Evolutionary conservation across 352 stramenopile genomes (phyloP), one percentile per base, ranked within the genome.

Genomic region (Pythium chondricola): DNA sequence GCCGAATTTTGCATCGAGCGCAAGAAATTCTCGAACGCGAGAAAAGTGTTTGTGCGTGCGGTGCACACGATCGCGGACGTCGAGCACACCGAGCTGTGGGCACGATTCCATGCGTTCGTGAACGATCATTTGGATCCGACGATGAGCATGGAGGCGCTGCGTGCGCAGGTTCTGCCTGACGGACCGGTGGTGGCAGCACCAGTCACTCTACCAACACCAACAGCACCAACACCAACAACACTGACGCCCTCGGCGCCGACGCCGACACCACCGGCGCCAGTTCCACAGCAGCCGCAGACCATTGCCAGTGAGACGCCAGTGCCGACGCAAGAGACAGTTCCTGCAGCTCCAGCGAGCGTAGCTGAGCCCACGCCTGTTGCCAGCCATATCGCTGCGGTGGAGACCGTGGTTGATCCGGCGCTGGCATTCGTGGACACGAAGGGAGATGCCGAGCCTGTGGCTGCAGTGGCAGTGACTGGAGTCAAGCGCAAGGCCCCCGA

Each of bases 21-120:
- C 41, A 75, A 78, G 43, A 88, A 88, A 48, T 75, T 79, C 31
- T 83, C 74, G 6, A 90, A 88, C 56, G 79, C 79, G 17, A 52
- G 74, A 18, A 90, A 90, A 61, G 63, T 90, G 42, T 88, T 85
- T 45, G 61, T 85, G 26, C 72, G 79, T 2, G 79, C 68, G 16
- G 32, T 88, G 30, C 38, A 70, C 25, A 59, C 70, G 4, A 57
- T 85, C 26, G 43, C 63, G 14, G 56, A 62, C 14, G 29, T 29
- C 6, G 68, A 84, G 14, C 72, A 73, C 18, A 41, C 46, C 1
- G 52, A 55, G 1, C 30, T 89, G 11, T 89, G 75, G 74, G 45
- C 56, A 22, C 44, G 43, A 8, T 89, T 87, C 49, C 71, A 83
- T 41, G 74, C 66, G 16, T 89, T 89, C 51, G 67, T 87, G 17